Percentiles rank a stretch among this genome's conserved stretches.
phyloP scores from a whole-genome alignment of 331 rosid species.

The Prunus yedoensis region DNA sequence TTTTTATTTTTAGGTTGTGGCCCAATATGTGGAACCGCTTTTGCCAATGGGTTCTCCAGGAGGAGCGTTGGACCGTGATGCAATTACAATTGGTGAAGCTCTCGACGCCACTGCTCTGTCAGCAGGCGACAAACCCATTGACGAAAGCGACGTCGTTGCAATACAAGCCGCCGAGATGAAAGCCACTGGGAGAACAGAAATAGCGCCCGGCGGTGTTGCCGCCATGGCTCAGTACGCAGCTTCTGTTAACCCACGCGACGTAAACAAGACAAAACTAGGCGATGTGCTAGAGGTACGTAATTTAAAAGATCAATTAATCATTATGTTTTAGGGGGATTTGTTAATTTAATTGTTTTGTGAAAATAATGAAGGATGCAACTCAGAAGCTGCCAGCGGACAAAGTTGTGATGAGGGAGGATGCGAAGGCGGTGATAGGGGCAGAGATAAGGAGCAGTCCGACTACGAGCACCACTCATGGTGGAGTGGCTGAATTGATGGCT shows the following conservation, averaged over 20 bases:
- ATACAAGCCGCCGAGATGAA: slow-evolving; percentile 47
- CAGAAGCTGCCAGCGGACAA: slow-evolving; percentile 42
- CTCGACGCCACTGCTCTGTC: slow-evolving; percentile 47
- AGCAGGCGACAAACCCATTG: slow-evolving; percentile 41
- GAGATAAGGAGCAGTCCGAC: slow-evolving; percentile 55
- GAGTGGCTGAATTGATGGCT: slow-evolving; percentile 50
- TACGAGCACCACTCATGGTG: slow-evolving; percentile 59
- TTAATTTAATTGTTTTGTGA: background rate
- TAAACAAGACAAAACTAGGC: slow-evolving; percentile 36
- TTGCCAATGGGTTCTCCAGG: slow-evolving; percentile 31
- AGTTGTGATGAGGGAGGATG: slow-evolving; percentile 61
- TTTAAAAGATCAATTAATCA: background rate
- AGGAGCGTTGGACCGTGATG: slow-evolving; percentile 27
- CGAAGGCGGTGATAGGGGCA: slow-evolving; percentile 55
- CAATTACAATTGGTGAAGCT: slow-evolving; percentile 61
- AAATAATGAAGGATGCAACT: slow-evolving; percentile 36
- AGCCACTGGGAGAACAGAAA: slow-evolving; percentile 34
- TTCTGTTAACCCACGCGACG: slow-evolving; percentile 28
- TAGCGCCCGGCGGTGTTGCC: slow-evolving; percentile 35
- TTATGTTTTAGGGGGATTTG: background rate
- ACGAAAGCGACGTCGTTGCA: slow-evolving; percentile 46
- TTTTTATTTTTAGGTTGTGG: slow-evolving; percentile 25
- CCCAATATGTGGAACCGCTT: slow-evolving; percentile 46
- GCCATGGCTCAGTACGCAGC: slow-evolving; percentile 55
- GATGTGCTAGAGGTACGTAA: slow-evolving; percentile 43